Evolutionary conservation across 306 rosid species (phyloP).

Genomic region (Clitoria ternatea): DNA sequence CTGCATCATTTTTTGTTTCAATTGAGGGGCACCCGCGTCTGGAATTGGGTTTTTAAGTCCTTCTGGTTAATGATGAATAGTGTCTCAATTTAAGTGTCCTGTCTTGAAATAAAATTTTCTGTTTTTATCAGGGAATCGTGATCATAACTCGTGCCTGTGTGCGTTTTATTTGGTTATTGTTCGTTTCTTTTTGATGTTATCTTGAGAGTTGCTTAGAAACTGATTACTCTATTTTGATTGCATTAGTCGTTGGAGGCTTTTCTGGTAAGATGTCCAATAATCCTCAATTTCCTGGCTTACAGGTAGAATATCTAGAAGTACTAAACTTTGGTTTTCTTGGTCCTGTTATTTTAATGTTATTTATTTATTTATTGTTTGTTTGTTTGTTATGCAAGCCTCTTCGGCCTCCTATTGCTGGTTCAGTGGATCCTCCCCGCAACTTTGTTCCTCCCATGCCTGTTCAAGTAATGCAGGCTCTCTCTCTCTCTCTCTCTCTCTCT

Average conservation of each 20-base stretch:
- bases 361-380: too few relatives aligned
- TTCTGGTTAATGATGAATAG: neutral
- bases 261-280: conserved; percentile 62
- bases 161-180: neutral
- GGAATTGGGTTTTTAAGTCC: neutral
- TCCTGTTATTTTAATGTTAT: neutral
- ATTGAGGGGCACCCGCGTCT: neutral
- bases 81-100: neutral
- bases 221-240: conserved; percentile 29
- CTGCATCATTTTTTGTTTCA: neutral
- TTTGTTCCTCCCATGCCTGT: conserved; percentile 58
- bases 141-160: neutral
- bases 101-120: neutral
- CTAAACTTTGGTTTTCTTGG: neutral
- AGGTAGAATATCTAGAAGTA: conserved; percentile 43
- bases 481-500: too few relatives aligned
- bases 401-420: conserved; percentile 66
- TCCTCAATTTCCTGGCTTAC: conserved; percentile 74
- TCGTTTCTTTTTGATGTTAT: neutral
- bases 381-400: conserved; percentile 52
- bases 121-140: neutral
- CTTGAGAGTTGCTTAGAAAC: neutral
- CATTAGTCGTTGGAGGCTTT: conserved; percentile 33
- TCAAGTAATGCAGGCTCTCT: conserved; percentile 74
- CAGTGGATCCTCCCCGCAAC: conserved; percentile 70